Evolutionary conservation across 1,139 yeast genomes (phyloP).

Genomic region (Yamadazyma triangularis): DNA sequence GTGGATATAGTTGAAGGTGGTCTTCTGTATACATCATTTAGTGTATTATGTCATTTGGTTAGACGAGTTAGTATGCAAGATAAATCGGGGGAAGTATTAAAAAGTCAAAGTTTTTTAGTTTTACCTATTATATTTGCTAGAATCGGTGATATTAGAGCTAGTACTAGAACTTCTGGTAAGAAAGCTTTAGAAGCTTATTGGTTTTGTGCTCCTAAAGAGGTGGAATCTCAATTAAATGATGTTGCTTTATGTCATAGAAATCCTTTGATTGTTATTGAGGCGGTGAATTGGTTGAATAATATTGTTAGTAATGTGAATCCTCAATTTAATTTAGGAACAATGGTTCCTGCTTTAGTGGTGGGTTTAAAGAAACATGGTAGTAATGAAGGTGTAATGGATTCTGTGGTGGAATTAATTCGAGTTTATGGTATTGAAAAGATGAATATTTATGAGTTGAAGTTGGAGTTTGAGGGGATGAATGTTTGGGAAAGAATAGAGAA

Average conservation of each 20-base stretch:
- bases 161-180: slow-evolving; percentile 45
- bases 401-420: background rate
- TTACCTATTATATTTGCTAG: slow-evolving; percentile 56
- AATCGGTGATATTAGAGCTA: slow-evolving; percentile 44
- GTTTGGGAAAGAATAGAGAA: background rate
- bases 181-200: slow-evolving; percentile 63
- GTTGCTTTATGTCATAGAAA: slow-evolving; percentile 47
- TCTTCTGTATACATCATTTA: slow-evolving; percentile 51
- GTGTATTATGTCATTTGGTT: slow-evolving; percentile 69
- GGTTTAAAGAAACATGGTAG: slow-evolving; percentile 3
- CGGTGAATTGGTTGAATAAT: slow-evolving; percentile 30
- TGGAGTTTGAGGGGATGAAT: background rate
- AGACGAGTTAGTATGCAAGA: slow-evolving; percentile 77
- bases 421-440: background rate
- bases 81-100: slow-evolving; percentile 40
- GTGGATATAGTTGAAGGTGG: slow-evolving; percentile 36
- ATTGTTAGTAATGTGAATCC: slow-evolving; percentile 27
- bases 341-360: slow-evolving; percentile 22
- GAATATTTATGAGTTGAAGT: background rate
- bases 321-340: slow-evolving; percentile 26
- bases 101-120: slow-evolving; percentile 43
- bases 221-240: slow-evolving; percentile 46
- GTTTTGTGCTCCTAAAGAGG: slow-evolving; percentile 55
- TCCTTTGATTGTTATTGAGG: slow-evolving; percentile 38
- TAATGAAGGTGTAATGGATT: background rate